These are phyloP conservation scores for Agaricus blazei DNA, from an alignment of 768 basidiomycete genomes.

Conservation along the genomic window DNA sequence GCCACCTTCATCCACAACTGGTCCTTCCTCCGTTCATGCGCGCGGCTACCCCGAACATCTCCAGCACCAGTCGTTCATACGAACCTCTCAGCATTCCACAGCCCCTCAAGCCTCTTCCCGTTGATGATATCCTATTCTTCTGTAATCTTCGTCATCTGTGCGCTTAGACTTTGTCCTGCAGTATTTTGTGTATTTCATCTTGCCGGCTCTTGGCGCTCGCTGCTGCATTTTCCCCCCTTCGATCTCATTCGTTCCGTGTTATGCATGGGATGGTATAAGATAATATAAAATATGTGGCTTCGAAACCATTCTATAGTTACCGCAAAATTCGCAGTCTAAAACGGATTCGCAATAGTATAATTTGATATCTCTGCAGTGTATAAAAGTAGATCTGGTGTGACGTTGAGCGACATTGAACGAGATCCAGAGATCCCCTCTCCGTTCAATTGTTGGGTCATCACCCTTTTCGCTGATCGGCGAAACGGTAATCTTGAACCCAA, in stretches of 20 bases:
- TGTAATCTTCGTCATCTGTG: conserved; percentile 15
- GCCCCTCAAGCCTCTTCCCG: conserved; percentile 4
- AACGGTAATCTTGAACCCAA: background rate
- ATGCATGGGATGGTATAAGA: background rate
- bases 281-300: background rate
- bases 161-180: background rate
- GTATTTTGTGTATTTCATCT: background rate
- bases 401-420: background rate
- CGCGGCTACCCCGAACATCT: conserved; percentile 25
- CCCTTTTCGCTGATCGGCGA: background rate
- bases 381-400: background rate
- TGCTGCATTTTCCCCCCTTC: background rate
- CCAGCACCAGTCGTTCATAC: conserved; percentile 43
- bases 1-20: conserved; percentile 10
- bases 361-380: too few relatives aligned
- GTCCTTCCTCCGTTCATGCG: conserved; percentile 16
- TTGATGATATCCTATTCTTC: background rate
- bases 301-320: background rate
- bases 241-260: background rate
- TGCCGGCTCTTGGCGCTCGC: background rate
- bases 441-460: background rate
- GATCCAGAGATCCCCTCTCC: conserved; percentile 3
- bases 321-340: background rate
- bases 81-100: conserved; percentile 31
- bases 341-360: too few relatives aligned